Evolutionary conservation across 257 asterid species (phyloP).

Genomic region (Capsicum rhomboideum): DNA sequence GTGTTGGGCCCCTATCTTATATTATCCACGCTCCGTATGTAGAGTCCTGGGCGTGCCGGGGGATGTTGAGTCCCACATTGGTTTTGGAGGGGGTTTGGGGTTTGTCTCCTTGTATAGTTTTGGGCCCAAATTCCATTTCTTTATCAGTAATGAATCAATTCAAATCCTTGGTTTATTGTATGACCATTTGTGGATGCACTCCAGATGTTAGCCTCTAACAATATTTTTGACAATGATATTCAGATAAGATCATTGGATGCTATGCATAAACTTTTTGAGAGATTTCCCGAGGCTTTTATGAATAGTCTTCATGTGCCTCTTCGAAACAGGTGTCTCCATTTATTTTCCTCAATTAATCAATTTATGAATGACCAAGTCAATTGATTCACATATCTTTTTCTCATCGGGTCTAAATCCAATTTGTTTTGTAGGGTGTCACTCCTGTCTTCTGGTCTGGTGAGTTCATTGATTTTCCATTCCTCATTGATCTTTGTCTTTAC

Average conservation of each 20-base stretch:
- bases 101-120: too few relatives aligned
- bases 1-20: not conserved
- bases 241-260: constrained; percentile 97
- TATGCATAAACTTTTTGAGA: constrained; percentile 89
- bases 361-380: not conserved
- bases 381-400: not conserved
- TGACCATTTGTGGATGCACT: not conserved
- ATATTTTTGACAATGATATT: constrained; percentile 17
- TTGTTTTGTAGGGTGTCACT: constrained; percentile 56
- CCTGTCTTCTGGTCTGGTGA: constrained; percentile 64
- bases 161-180: not conserved
- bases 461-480: constrained; percentile 13
- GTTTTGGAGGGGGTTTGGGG: too few relatives aligned
- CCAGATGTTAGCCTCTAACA: not conserved
- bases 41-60: not conserved
- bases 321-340: constrained; percentile 39
- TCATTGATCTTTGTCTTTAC: not conserved
- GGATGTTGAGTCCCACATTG: not conserved
- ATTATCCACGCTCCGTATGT: not conserved
- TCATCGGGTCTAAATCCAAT: constrained; percentile 8
- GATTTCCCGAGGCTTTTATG: constrained; percentile 90
- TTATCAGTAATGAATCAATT: not conserved
- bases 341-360: not conserved
- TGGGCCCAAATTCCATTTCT: not conserved
- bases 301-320: constrained; percentile 66